Base-by-base conservation (phyloP, 176 grass and related monocot genomes). In the Olyra latifolia region DNA sequence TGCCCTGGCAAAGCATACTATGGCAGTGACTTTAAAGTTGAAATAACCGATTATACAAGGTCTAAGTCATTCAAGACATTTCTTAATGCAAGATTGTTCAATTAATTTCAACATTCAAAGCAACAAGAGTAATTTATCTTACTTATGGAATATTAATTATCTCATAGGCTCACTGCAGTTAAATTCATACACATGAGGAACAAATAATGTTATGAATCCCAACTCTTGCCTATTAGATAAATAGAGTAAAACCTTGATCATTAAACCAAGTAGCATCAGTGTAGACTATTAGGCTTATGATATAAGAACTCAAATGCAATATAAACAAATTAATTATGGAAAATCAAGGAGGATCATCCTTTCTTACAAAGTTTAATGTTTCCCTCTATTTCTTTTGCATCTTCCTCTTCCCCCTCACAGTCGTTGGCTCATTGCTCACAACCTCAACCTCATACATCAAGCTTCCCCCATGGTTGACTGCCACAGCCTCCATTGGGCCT, bases 381-480 rank as follows among this genome's bases (percentile, higher is more conserved):
- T 60, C 50, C 76, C 39, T 50, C 81, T 35, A 49, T 76, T 62
- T 90, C 67, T 48, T 85, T 78, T 19, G 19, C 42, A 77, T 35
- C 20, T 12, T 67, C n/a, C 64, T 67, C 41, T 69, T 81, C 85
- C 66, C 79, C 44, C 44, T 84, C 74, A 29, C 80, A 67, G 10
- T 90, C 71, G 17, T 68, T 35, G 5, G 32, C 32, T 35, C 32
- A 35, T 35, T 84, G 64, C 78, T 60, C 60, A 86, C 22, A 30
- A 60, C 70, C 53, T 83, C 82, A 25, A 78, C 88, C 43, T 83
- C 80, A 85, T 85, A 80, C 64, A 83, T 90, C 82, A 78, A 80
- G 70, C 84, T 92, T 81, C 89, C 74, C 16, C 76, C 78, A 30
- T 84, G 57, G 56, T 69, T 43, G n/a, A 77, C 74, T 35, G 19